These are phyloP conservation scores for Sporothrix pseudoabietina DNA, from an alignment of 2,329 filamentous ascomycete species.

Conservation along the genomic window DNA sequence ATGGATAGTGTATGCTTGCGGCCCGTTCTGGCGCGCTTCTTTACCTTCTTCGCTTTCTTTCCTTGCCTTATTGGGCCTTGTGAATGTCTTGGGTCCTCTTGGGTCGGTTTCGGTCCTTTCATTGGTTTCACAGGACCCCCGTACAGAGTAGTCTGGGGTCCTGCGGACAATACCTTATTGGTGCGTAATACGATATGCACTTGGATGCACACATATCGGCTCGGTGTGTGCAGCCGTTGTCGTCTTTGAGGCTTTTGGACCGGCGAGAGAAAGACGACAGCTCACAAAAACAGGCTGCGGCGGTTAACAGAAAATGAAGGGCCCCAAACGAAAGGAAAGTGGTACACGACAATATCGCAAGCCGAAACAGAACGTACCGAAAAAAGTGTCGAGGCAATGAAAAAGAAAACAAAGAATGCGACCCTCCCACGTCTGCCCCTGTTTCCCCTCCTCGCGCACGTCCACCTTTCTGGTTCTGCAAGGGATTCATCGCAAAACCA, in stretches of 20 bases:
- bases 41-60: background rate
- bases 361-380: background rate
- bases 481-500: background rate
- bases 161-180: background rate
- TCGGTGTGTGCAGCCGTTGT: background rate
- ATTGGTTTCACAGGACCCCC: background rate
- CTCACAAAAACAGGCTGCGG: conserved; percentile 12
- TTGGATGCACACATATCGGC: background rate
- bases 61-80: background rate
- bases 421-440: background rate
- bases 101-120: background rate
- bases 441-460: background rate
- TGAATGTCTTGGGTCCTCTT: background rate
- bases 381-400: background rate
- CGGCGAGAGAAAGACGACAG: background rate
- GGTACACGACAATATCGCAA: background rate
- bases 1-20: background rate
- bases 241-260: background rate
- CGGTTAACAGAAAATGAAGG: background rate
- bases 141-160: background rate
- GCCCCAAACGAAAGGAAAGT: background rate
- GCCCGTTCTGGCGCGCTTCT: conserved; percentile 1
- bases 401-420: conserved; percentile 10
- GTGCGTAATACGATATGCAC: background rate
- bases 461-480: background rate